These are phyloP conservation scores for Fremontodendron californicum DNA, from an alignment of 345 rosid species.

Conservation along the genomic window DNA sequence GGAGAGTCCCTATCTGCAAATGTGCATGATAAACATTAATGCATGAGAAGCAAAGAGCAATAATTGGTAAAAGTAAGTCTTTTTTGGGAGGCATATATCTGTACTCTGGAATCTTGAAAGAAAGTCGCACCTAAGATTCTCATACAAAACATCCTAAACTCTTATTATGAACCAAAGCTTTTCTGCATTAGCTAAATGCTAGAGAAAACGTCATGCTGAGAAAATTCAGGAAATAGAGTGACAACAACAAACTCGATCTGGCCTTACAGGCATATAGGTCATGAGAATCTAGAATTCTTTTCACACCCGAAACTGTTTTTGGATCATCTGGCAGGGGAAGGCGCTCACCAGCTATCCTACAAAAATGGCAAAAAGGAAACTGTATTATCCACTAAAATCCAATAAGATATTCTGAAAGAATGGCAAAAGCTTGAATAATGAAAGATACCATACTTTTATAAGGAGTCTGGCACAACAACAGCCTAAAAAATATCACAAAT, in stretches of 20 bases:
- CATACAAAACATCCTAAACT: background rate
- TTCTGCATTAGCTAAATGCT: background rate
- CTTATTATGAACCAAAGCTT: background rate
- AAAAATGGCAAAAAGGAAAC: slow-evolving; percentile 12
- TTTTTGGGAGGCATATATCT: background rate
- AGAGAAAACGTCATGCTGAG: background rate
- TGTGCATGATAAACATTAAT: slow-evolving; percentile 1
- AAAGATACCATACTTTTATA: background rate
- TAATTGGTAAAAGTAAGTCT: background rate
- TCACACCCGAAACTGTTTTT: slow-evolving; percentile 27
- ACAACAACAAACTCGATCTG: slow-evolving; percentile 5
- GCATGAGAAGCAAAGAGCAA: background rate
- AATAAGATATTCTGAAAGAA: background rate
- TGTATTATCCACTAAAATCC: background rate
- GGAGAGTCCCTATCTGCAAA: slow-evolving; percentile 31
- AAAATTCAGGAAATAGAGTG: slow-evolving; percentile 5
- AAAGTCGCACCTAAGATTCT: background rate
- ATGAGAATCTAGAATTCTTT: slow-evolving; percentile 23
- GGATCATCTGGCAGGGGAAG: slow-evolving; percentile 23
- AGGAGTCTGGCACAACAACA: background rate
- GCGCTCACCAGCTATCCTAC: slow-evolving; percentile 35
- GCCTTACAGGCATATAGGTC: slow-evolving; percentile 30
- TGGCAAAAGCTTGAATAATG: background rate
- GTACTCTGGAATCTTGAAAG: background rate
- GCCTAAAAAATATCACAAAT: background rate